phyloP scores from a whole-genome alignment of 2,329 filamentous ascomycete genomes.

The Dothistroma septosporum region DNA sequence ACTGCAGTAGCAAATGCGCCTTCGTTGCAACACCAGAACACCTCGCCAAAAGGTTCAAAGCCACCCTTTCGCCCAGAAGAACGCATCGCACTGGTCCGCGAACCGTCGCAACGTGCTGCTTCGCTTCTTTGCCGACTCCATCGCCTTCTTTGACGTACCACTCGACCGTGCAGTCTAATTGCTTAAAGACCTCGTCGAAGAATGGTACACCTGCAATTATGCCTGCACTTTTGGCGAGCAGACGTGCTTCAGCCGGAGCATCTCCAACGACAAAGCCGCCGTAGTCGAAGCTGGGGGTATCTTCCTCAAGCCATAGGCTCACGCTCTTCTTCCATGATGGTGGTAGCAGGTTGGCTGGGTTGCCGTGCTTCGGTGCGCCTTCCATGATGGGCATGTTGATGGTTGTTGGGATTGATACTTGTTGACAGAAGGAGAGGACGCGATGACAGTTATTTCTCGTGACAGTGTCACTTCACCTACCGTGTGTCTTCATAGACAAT shows the following conservation, averaged over 20 bases:
- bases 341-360: constrained; percentile 71
- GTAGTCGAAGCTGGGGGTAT: constrained; percentile 95
- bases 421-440: not conserved
- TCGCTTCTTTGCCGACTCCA: constrained; percentile 58
- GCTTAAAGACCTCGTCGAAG: constrained; percentile 86
- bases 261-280: constrained; percentile 94
- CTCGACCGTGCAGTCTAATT: constrained; percentile 83
- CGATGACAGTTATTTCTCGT: not conserved
- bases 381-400: constrained; percentile 36
- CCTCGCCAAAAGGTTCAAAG: constrained; percentile 81
- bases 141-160: constrained; percentile 80
- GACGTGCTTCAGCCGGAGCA: constrained; percentile 45
- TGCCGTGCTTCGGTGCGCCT: constrained; percentile 57
- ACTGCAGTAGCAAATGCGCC: constrained; percentile 44
- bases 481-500: not conserved
- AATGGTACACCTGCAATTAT: constrained; percentile 90
- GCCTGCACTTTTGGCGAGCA: constrained; percentile 62
- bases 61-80: constrained; percentile 88
- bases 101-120: constrained; percentile 71
- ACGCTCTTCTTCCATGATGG: constrained; percentile 78
- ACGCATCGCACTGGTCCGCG: constrained; percentile 76
- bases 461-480: constrained; percentile 1
- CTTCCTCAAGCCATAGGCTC: constrained; percentile 84
- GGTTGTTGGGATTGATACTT: not conserved
- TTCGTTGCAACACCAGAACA: constrained; percentile 86